Evolutionary conservation across 148 eudicot species (phyloP).

Genomic region (Spergularia marina): DNA sequence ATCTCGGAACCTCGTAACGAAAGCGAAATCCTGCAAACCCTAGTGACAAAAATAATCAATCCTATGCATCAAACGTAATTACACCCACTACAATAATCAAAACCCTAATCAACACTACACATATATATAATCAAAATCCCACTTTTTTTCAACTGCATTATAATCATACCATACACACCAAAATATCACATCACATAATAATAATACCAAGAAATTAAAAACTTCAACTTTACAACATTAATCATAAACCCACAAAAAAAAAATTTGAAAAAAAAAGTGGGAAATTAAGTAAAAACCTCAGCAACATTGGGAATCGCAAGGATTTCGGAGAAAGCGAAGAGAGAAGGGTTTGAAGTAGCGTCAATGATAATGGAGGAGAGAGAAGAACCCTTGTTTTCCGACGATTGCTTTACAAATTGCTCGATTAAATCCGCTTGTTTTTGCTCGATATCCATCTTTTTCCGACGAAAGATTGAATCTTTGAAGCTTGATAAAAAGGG

Average conservation of each 20-base stretch:
- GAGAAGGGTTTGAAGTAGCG: slow-evolving; percentile 82
- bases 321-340: slow-evolving; percentile 96
- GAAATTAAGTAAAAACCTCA: slow-evolving; percentile 42
- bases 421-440: slow-evolving; percentile 88
- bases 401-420: slow-evolving; percentile 68
- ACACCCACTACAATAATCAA: neutral
- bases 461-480: neutral
- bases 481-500: neutral
- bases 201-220: neutral
- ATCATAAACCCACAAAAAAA: neutral
- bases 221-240: neutral
- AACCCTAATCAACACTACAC: neutral
- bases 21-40: neutral
- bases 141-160: neutral
- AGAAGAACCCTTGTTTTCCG: slow-evolving; percentile 48
- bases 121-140: neutral
- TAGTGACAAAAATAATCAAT: neutral
- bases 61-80: neutral
- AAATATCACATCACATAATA: neutral
- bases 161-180: neutral
- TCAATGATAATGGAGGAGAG: slow-evolving; percentile 55
- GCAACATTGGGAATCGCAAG: slow-evolving; percentile 61
- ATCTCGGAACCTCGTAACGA: neutral
- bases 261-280: neutral
- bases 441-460: slow-evolving; percentile 73